Conservation (phyloP, 495 filamentous ascomycete species). For the Penicilliopsis zonata region DNA sequence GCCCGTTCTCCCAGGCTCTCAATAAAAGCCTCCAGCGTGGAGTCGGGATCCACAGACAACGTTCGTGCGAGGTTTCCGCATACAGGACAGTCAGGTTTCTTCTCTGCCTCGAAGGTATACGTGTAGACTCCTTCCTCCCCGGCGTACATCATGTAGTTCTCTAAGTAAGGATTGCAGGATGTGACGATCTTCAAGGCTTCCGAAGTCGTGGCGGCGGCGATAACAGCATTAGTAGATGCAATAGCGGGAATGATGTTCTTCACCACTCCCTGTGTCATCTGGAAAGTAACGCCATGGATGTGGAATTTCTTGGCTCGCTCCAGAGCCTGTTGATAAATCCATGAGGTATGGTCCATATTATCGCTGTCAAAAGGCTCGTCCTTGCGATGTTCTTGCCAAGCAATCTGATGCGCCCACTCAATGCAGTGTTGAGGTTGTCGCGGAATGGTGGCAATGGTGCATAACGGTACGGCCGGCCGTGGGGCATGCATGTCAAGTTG, state of each 20-base stretch:
- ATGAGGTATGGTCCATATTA: conserved; percentile 92
- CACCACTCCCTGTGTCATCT: conserved; percentile 94
- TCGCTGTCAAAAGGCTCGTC: conserved; percentile 76
- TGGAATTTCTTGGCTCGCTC: conserved; percentile 75
- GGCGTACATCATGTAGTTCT: conserved; percentile 99
- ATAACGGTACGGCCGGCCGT: conserved; percentile 84
- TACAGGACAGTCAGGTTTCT: conserved; percentile 88
- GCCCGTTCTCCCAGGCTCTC: conserved; percentile 72
- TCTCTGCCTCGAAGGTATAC: conserved; percentile 86
- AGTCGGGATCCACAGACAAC: conserved; percentile 53
- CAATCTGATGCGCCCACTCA: conserved; percentile 95
- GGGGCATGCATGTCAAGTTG: conserved; percentile 98
- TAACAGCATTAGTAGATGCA: conserved; percentile 92
- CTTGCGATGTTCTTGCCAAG: conserved; percentile 49
- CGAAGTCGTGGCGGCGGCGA: conserved; percentile 90
- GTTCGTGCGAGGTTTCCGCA: conserved; percentile 73
- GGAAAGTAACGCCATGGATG: conserved; percentile 88
- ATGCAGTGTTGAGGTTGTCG: conserved; percentile 97
- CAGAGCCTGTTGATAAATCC: conserved; percentile 84
- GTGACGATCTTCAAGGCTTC: conserved; percentile 94
- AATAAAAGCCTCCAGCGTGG: conserved; percentile 75
- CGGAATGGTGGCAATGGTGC: conserved; percentile 92
- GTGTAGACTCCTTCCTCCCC: conserved; percentile 94
- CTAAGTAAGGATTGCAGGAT: conserved; percentile 63
- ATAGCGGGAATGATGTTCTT: conserved; percentile 99